These are phyloP conservation scores for Aureobasidium sp. DNA, from an alignment of 2,329 filamentous ascomycete species.

Conservation along the genomic window DNA sequence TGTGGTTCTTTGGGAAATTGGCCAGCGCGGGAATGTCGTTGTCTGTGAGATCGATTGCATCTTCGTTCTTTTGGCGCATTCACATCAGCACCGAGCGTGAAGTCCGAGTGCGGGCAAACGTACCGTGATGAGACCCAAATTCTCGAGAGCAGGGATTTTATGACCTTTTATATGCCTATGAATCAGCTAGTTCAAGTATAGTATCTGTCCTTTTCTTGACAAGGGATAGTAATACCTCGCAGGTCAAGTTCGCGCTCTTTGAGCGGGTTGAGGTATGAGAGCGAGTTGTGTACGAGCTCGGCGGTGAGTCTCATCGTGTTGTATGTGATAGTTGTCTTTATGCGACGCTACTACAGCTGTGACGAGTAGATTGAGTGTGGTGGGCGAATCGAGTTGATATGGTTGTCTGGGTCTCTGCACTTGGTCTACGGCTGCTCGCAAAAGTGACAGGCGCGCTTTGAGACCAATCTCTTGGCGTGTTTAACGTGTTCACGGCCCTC, in stretches of 20 bases:
- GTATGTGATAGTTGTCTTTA: not conserved
- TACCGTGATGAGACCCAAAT: conserved; percentile 88
- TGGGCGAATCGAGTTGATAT: not conserved
- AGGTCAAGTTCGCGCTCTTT: conserved; percentile 99
- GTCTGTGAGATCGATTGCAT: conserved; percentile 96
- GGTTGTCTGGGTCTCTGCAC: no score
- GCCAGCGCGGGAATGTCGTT: conserved; percentile 86
- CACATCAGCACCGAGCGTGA: not conserved
- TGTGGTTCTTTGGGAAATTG: conserved; percentile 87
- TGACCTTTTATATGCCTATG: conserved; percentile 59
- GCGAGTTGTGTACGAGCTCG: conserved; percentile 86
- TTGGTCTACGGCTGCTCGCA: not conserved
- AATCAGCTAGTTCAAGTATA: conserved; percentile 56
- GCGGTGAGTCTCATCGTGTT: conserved; percentile 81
- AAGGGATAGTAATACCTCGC: conserved; percentile 65
- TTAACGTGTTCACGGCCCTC: not conserved
- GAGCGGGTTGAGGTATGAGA: conserved; percentile 97
- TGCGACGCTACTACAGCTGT: not conserved
- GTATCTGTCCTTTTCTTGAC: conserved; percentile 83
- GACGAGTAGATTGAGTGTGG: not conserved
- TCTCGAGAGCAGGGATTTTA: conserved; percentile 96
- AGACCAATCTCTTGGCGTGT: not conserved
- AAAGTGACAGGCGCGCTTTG: not conserved
- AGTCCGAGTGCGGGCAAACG: no score
- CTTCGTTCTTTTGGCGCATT: conserved; percentile 59